Conservation (phyloP, 306 rosid genomes). For the Medicago ruthenica region DNA sequence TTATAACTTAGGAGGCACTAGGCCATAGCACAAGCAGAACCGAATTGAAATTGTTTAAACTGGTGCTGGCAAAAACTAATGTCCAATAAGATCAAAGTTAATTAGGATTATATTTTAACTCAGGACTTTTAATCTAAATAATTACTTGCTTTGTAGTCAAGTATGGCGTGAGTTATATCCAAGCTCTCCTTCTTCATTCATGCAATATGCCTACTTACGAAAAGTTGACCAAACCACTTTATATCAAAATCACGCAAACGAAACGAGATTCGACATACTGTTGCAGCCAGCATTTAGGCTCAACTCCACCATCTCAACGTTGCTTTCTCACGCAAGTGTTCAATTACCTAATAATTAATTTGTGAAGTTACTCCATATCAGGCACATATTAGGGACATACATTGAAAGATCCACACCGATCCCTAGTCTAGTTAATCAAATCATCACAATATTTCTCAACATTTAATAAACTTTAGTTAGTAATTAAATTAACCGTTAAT, state of each 20-base stretch:
- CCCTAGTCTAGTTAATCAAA: neutral
- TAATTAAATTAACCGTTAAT: too few relatives aligned
- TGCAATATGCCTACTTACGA: constrained; percentile 60
- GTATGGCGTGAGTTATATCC: constrained; percentile 51
- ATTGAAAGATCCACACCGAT: constrained; percentile 29
- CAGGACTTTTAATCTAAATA: neutral
- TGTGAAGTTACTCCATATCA: constrained; percentile 32
- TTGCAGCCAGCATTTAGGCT: constrained; percentile 55
- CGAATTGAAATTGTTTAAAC: too few relatives aligned
- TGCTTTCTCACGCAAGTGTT: constrained; percentile 31
- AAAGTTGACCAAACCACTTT: constrained; percentile 63
- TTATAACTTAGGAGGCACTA: too few relatives aligned
- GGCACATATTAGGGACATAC: constrained; percentile 36
- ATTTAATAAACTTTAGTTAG: too few relatives aligned
- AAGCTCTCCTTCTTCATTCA: constrained; percentile 35
- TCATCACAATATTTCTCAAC: neutral
- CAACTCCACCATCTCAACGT: constrained; percentile 49
- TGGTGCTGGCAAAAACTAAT: neutral
- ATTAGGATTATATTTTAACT: neutral
- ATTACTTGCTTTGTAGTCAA: constrained; percentile 59
- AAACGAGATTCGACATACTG: constrained; percentile 27
- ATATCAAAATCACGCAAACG: constrained; percentile 28
- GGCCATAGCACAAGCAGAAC: too few relatives aligned
- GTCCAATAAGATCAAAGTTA: neutral
- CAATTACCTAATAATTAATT: constrained; percentile 4